These are phyloP conservation scores for Oryza rufipogon DNA, from an alignment of 176 grass and related monocot genomes.

Conservation along the genomic window DNA sequence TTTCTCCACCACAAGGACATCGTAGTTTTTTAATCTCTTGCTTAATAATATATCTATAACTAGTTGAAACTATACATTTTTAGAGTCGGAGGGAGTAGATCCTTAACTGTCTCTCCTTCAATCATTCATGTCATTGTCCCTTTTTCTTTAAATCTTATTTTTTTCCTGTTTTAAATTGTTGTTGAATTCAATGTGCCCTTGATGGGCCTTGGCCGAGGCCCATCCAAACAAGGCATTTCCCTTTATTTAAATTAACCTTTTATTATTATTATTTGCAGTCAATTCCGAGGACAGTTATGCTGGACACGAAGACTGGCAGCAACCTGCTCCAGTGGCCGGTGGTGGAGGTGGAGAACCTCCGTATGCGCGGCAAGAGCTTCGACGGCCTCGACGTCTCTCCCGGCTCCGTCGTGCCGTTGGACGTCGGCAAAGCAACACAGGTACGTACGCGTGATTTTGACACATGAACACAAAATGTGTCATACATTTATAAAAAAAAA, in stretches of 20 bases:
- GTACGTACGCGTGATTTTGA: background rate
- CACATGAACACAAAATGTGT: background rate
- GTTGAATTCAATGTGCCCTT: background rate
- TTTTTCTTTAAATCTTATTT: background rate
- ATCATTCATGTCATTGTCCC: background rate
- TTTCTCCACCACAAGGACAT: too few species aligned
- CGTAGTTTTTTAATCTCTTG: too few species aligned
- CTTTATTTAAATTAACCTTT: background rate
- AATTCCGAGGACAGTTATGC: constrained; percentile 68
- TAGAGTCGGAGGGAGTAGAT: too few species aligned
- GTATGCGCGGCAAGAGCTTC: constrained; percentile 54
- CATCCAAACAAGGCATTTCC: too few species aligned
- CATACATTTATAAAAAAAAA: too few species aligned
- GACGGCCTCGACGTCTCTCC: constrained; percentile 39
- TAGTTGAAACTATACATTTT: too few species aligned
- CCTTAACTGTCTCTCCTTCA: background rate
- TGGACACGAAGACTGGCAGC: constrained; percentile 74
- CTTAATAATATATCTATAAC: too few species aligned
- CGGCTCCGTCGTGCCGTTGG: constrained; percentile 61
- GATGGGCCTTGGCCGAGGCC: too few species aligned
- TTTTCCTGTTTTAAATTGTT: background rate
- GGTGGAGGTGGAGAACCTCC: constrained; percentile 83
- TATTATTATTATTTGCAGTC: constrained; percentile 32
- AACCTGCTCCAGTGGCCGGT: constrained; percentile 93
- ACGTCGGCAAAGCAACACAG: constrained; percentile 64